phyloP scores from a whole-genome alignment of 805 yeast species.

The Ogataea kodamae region DNA sequence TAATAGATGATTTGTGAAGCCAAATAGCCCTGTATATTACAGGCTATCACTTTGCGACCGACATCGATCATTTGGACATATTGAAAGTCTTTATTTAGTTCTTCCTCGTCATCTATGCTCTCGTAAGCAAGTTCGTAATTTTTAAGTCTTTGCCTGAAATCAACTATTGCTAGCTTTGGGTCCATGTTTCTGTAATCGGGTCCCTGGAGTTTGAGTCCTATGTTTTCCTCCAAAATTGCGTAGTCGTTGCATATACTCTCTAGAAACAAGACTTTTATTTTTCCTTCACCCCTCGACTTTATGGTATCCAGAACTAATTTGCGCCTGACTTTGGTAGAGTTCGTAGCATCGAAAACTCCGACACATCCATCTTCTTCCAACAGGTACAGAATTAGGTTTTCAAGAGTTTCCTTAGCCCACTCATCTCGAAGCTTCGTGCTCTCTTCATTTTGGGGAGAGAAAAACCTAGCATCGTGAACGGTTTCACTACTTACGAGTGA shows the following conservation, averaged over 20 bases:
- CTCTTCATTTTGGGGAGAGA: constrained; percentile 71
- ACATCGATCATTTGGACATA: constrained; percentile 95
- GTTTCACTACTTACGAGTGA: constrained; percentile 37
- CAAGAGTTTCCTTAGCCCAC: constrained; percentile 96
- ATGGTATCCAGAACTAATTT: constrained; percentile 54
- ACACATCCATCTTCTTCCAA: constrained; percentile 82
- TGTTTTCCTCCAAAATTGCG: constrained; percentile 72
- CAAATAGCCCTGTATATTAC: constrained; percentile 79
- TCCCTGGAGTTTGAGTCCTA: constrained; percentile 79
- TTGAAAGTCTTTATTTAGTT: constrained; percentile 60
- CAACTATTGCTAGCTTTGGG: constrained; percentile 72
- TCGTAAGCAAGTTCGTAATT: constrained; percentile 90
- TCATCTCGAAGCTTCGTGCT: constrained; percentile 71
- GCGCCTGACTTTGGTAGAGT: constrained; percentile 67
- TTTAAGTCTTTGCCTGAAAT: constrained; percentile 73
- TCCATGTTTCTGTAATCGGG: constrained; percentile 91
- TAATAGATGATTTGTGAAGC: constrained; percentile 93
- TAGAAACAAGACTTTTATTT: constrained; percentile 73
- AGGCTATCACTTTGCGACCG: constrained; percentile 90
- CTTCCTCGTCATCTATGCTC: constrained; percentile 76
- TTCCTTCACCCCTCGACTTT: constrained; percentile 51
- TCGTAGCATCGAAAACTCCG: constrained; percentile 87
- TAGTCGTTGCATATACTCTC: constrained; percentile 87
- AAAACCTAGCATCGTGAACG: constrained; percentile 77
- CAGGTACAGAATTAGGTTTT: constrained; percentile 76